Conservation (phyloP, 2,329 filamentous ascomycete genomes). For the Colletotrichum cuscutae region DNA sequence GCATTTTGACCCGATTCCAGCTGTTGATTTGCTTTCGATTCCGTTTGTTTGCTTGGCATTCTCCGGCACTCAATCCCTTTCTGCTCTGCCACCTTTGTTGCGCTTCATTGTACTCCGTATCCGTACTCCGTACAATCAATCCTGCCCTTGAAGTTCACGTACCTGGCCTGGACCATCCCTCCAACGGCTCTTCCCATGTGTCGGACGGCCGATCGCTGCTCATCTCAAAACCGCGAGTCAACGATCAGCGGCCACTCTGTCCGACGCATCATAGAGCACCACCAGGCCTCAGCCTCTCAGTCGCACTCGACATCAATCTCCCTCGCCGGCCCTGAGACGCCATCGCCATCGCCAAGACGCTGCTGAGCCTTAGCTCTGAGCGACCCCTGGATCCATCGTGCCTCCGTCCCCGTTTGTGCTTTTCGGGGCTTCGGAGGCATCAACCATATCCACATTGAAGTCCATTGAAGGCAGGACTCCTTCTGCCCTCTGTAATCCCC, state of each 20-base stretch:
- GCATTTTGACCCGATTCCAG: background rate
- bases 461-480: background rate
- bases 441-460: slow-evolving; percentile 9
- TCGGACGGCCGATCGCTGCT: background rate
- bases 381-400: slow-evolving; percentile 19
- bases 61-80: background rate
- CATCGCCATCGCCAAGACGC: slow-evolving; percentile 31
- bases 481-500: background rate
- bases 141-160: background rate
- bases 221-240: slow-evolving; percentile 2
- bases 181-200: background rate
- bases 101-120: background rate
- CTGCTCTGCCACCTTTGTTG: slow-evolving; percentile 3
- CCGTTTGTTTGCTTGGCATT: slow-evolving; percentile 8
- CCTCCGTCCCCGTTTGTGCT: background rate
- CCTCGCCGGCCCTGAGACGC: slow-evolving; percentile 20
- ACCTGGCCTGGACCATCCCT: background rate
- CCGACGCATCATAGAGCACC: background rate
- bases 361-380: slow-evolving; percentile 28
- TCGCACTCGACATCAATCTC: background rate
- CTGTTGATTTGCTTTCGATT: background rate
- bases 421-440: background rate
- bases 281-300: background rate
- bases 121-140: too few species aligned
- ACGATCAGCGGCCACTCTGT: background rate